phyloP scores from a whole-genome alignment of 495 filamentous ascomycete species.

The Podospora pseudopauciseta region DNA sequence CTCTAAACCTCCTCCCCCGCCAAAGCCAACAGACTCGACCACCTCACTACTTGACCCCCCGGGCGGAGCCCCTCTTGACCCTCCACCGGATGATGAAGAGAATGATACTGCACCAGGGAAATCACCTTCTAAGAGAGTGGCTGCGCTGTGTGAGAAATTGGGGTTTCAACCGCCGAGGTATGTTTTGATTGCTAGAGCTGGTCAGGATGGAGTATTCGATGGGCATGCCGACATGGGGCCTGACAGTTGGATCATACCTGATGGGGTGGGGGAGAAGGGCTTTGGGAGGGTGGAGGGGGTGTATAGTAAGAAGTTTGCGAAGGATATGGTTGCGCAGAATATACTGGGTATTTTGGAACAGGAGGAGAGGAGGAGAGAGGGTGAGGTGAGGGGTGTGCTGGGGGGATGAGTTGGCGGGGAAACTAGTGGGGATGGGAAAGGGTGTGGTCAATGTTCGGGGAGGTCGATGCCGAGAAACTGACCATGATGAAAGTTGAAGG shows the following conservation, averaged over 20 bases:
- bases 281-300: conserved; percentile 21
- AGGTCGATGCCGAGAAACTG: too few species aligned
- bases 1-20: not conserved
- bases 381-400: conserved; percentile 7
- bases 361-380: conserved; percentile 17
- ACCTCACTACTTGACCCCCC: not conserved
- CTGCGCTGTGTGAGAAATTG: not conserved
- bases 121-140: not conserved
- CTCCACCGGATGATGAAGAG: not conserved
- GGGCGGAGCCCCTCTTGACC: not conserved
- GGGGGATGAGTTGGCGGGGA: not conserved
- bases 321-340: conserved; percentile 33
- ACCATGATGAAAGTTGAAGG: too few species aligned
- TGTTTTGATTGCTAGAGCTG: not conserved
- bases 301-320: conserved; percentile 25
- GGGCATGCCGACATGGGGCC: conserved; percentile 24
- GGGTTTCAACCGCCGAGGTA: not conserved
- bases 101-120: not conserved
- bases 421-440: not conserved
- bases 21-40: not conserved
- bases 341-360: conserved; percentile 23
- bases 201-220: conserved; percentile 5
- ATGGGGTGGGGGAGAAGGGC: conserved; percentile 14
- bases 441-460: too few species aligned
- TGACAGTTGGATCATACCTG: conserved; percentile 21